A percentile compares a stretch with the other conserved stretches of the same genome.
Conservation (phyloP, 2,329 filamentous ascomycete genomes). For the Alternaria postmessia region DNA sequence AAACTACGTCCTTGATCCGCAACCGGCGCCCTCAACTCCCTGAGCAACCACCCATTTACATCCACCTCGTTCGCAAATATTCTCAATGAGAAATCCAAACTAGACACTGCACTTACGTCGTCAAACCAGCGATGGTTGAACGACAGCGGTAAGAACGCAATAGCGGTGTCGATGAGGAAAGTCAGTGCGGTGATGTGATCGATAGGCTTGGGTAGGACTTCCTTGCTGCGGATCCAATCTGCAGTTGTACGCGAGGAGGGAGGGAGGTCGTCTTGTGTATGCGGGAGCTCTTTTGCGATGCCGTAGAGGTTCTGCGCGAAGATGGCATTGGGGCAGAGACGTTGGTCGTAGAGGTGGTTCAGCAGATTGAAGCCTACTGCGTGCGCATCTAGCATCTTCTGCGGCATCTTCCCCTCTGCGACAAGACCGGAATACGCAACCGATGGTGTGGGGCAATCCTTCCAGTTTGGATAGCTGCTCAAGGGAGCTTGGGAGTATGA, state of each 20-base stretch:
- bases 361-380: slow-evolving; percentile 41
- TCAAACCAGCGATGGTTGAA: slow-evolving; percentile 56
- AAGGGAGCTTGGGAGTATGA: slow-evolving; percentile 52
- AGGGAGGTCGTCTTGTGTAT: slow-evolving; percentile 51
- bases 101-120: slow-evolving; percentile 56
- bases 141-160: slow-evolving; percentile 56
- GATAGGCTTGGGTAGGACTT: slow-evolving; percentile 23
- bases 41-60: slow-evolving; percentile 55
- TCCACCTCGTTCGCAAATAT: slow-evolving; percentile 53
- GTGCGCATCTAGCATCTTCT: slow-evolving; percentile 31
- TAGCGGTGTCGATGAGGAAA: slow-evolving; percentile 57
- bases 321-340: slow-evolving; percentile 53
- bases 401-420: slow-evolving; percentile 20
- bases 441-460: slow-evolving; percentile 14
- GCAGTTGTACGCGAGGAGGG: slow-evolving; percentile 45
- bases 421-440: slow-evolving; percentile 7
- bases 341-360: slow-evolving; percentile 46
- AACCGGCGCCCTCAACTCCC: slow-evolving; percentile 51
- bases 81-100: slow-evolving; percentile 61
- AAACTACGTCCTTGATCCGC: slow-evolving; percentile 56
- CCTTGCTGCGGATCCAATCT: slow-evolving; percentile 53
- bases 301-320: slow-evolving; percentile 57
- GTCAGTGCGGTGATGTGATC: slow-evolving; percentile 53
- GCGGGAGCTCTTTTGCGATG: slow-evolving; percentile 42
- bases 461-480: slow-evolving; percentile 38